Conservation (phyloP, 2,329 filamentous ascomycete genomes). For the Fusarium sp. region DNA sequence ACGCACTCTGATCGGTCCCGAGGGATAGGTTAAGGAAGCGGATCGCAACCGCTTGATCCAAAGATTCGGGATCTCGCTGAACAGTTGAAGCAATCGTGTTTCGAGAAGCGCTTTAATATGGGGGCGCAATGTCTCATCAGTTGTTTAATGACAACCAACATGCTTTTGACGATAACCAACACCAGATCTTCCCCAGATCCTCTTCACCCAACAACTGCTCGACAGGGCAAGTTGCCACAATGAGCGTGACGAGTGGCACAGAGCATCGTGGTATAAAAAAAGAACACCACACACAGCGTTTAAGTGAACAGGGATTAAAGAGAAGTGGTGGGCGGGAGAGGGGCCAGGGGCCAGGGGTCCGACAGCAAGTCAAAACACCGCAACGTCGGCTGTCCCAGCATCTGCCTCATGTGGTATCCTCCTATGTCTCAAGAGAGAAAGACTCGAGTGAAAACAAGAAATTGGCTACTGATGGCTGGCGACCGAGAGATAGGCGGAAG, state of each 20-base stretch:
- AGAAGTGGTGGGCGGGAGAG: slow-evolving; percentile 18
- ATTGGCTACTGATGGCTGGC: not conserved
- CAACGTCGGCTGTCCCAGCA: slow-evolving; percentile 32
- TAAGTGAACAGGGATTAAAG: slow-evolving; percentile 8
- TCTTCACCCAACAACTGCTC: slow-evolving; percentile 2
- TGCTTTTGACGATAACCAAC: slow-evolving; percentile 20
- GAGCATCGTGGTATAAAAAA: slow-evolving; percentile 27
- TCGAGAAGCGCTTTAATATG: slow-evolving; percentile 29
- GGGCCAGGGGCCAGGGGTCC: slow-evolving; percentile 26
- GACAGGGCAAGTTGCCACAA: slow-evolving; percentile 10
- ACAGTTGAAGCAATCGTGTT: slow-evolving; percentile 14
- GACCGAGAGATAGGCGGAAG: not conserved
- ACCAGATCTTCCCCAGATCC: slow-evolving; percentile 21
- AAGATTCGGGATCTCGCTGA: not conserved
- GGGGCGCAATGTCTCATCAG: slow-evolving; percentile 15
- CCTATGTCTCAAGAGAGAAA: slow-evolving; percentile 19
- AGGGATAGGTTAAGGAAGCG: slow-evolving; percentile 8
- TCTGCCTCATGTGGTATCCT: slow-evolving; percentile 29
- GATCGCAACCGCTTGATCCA: slow-evolving; percentile 13
- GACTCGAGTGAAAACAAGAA: not conserved
- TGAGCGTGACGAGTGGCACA: slow-evolving; percentile 5
- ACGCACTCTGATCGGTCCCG: slow-evolving; percentile 2
- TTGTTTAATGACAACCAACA: slow-evolving; percentile 13
- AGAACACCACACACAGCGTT: slow-evolving; percentile 20
- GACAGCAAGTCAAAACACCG: slow-evolving; percentile 18